These are phyloP conservation scores for Chiua virens DNA, from an alignment of 768 basidiomycete genomes.

Conservation along the genomic window DNA sequence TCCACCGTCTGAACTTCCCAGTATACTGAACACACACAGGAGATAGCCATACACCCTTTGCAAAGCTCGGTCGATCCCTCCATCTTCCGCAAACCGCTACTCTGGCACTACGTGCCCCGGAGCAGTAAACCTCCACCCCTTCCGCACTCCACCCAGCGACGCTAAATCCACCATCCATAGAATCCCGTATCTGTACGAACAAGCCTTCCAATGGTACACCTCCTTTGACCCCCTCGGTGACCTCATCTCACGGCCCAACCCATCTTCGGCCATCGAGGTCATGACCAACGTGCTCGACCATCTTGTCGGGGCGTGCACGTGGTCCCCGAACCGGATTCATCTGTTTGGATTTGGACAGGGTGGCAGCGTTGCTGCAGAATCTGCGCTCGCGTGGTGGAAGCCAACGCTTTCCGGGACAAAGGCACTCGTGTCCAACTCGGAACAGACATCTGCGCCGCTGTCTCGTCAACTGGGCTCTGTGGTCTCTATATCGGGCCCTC, in stretches of 20 bases:
- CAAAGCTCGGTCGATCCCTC: conserved; percentile 66
- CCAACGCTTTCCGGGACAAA: conserved; percentile 20
- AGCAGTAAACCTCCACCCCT: conserved; percentile 45
- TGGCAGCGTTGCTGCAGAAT: conserved; percentile 73
- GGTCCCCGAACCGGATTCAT: conserved; percentile 73
- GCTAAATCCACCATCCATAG: conserved; percentile 36
- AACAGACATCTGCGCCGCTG: conserved; percentile 1
- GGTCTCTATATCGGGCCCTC: conserved; percentile 66
- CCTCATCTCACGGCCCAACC: conserved; percentile 67
- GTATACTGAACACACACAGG: conserved; percentile 44
- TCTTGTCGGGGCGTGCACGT: conserved; percentile 58
- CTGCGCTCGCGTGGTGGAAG: conserved; percentile 58
- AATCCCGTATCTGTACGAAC: conserved; percentile 76
- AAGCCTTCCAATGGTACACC: conserved; percentile 83
- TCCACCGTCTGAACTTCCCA: not conserved
- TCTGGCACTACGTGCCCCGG: conserved; percentile 77
- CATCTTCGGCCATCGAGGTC: conserved; percentile 61
- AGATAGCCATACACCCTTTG: conserved; percentile 78
- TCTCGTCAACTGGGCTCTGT: conserved; percentile 59
- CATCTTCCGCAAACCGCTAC: conserved; percentile 89
- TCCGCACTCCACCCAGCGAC: not conserved
- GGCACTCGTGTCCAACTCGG: conserved; percentile 4
- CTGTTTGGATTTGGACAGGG: conserved; percentile 90
- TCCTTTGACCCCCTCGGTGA: conserved; percentile 83
- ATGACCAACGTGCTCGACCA: conserved; percentile 53